Base-by-base conservation (phyloP, 1,139 yeast genomes). In the Lodderomyces theae region DNA sequence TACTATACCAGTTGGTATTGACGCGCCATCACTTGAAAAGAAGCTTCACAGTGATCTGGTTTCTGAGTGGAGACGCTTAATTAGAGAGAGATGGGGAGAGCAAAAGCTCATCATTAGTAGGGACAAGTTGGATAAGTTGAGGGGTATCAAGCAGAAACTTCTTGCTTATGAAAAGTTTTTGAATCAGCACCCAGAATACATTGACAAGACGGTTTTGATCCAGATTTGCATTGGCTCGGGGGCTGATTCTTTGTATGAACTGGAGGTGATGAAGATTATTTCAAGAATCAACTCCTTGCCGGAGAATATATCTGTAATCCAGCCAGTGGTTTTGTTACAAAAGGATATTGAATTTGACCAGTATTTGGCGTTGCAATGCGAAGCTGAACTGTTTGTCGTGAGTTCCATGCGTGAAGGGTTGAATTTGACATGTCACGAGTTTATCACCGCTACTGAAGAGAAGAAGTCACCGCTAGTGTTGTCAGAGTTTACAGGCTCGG, bases 341-440 rank as follows among this genome's bases (percentile, higher is more conserved):
- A 94, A 88, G 58, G 97, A 90, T 52, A 79, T 92, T 45, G 90
- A 82, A 25, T 92, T 87, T 58, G 84, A 82, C 42, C 97, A 92
- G 61, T 92, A 92, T 57, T 64, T 92, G 50, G 97, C 96, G 0
- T 66, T 92, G 42, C 77, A 86, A 42, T 70, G 82, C 35, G 97
- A 89, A 58, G 96, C 97, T 0, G 95, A 86, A 51, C 72, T 80
- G 2, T 92, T 92, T 59, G 81, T 86, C 26, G 96, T 92, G 2
- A 82, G 95, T 4, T 85, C 96, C 1, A 77, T 92, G 74, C 80
- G 98, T 57, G 99, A 94, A 61, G 98, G 98, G 15, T 86, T 92
- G 86, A 92, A 92, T 56, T 70, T 92, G 57, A 89, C 98, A 0
- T 89, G 97, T 54, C 98, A 94, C 57, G 98, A 92, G 60, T 94